phyloP scores from a whole-genome alignment of 2,329 filamentous ascomycete genomes.

The Rhinocladiella similis region DNA sequence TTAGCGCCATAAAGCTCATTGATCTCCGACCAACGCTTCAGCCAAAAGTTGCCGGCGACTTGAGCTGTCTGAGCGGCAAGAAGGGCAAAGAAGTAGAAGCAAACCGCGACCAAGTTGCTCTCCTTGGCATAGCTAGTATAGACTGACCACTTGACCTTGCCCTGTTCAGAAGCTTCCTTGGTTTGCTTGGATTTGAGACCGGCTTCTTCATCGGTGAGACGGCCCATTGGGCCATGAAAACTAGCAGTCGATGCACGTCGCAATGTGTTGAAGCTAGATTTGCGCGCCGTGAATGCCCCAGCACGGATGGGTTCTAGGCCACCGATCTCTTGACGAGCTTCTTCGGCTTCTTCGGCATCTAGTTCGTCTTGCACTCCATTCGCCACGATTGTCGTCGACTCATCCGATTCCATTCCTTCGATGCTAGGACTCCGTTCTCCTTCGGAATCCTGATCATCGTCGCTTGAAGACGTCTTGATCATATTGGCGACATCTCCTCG shows the following conservation, averaged over 20 bases:
- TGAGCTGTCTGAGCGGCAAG: conserved; percentile 78
- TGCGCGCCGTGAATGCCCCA: conserved; percentile 55
- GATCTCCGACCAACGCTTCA: conserved; percentile 85
- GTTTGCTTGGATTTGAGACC: conserved; percentile 75
- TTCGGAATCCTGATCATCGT: conserved; percentile 44
- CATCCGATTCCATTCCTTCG: conserved; percentile 53
- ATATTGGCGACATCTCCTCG: conserved; percentile 86
- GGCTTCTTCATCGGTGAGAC: conserved; percentile 76
- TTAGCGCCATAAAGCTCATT: conserved; percentile 72
- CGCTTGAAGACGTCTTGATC: conserved; percentile 70
- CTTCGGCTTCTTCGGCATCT: conserved; percentile 56
- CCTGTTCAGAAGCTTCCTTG: conserved; percentile 88
- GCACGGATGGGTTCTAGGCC: conserved; percentile 73
- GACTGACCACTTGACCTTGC: conserved; percentile 96
- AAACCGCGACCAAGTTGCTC: conserved; percentile 83
- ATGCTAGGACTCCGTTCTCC: conserved; percentile 36
- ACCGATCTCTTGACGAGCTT: conserved; percentile 69
- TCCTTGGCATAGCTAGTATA: conserved; percentile 94
- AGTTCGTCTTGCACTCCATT: conserved; percentile 52
- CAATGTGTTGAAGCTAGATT: conserved; percentile 72
- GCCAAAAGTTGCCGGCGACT: conserved; percentile 85
- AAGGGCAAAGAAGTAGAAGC: conserved; percentile 74
- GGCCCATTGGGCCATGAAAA: conserved; percentile 82
- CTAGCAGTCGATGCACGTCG: conserved; percentile 89
- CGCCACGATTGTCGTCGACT: conserved; percentile 61